A percentile compares a stretch with the other conserved stretches of the same genome.
Evolutionary conservation across 2,329 filamentous ascomycete species (phyloP).

Genomic region (Pseudocercospora ulei): DNA sequence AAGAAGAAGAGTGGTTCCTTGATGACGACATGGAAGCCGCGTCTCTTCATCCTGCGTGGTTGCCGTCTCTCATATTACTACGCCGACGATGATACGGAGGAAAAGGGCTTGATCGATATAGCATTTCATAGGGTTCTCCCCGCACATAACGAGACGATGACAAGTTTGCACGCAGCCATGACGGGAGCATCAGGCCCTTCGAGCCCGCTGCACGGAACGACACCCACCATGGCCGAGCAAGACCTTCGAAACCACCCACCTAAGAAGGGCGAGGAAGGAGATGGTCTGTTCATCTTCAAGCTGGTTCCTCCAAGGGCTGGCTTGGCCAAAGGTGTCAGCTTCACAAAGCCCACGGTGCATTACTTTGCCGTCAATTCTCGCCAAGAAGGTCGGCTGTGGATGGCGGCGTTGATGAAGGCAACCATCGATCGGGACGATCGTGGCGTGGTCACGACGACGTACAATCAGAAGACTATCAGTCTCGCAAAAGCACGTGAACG

Average conservation of each 20-base stretch:
- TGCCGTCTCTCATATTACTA: slow-evolving; percentile 93
- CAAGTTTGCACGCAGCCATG: slow-evolving; percentile 80
- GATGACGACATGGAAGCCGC: slow-evolving; percentile 95
- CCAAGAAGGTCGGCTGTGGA: slow-evolving; percentile 83
- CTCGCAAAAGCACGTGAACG: slow-evolving; percentile 77
- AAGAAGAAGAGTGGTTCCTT: slow-evolving; percentile 95
- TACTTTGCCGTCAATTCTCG: slow-evolving; percentile 94
- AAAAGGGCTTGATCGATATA: slow-evolving; percentile 94
- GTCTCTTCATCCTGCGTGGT: slow-evolving; percentile 89
- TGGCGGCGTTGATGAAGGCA: slow-evolving; percentile 97
- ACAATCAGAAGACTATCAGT: slow-evolving; percentile 94
- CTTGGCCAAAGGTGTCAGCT: slow-evolving; percentile 82
- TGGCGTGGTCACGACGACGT: slow-evolving; percentile 74
- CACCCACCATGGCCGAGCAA: slow-evolving; percentile 34
- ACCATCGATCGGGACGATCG: slow-evolving; percentile 81
- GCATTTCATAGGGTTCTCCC: slow-evolving; percentile 94
- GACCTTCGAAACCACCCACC: slow-evolving; percentile 35
- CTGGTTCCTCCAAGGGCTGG: slow-evolving; percentile 82
- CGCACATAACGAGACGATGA: slow-evolving; percentile 81
- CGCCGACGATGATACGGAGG: slow-evolving; percentile 79
- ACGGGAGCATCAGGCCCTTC: slow-evolving; percentile 68
- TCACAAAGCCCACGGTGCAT: slow-evolving; percentile 93
- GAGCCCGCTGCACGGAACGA: slow-evolving; percentile 40
- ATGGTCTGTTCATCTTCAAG: slow-evolving; percentile 91
- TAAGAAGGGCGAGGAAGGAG: slow-evolving; percentile 38